Evolutionary conservation across 164 flowering plant species (phyloP).

Genomic region (Sedum album): DNA sequence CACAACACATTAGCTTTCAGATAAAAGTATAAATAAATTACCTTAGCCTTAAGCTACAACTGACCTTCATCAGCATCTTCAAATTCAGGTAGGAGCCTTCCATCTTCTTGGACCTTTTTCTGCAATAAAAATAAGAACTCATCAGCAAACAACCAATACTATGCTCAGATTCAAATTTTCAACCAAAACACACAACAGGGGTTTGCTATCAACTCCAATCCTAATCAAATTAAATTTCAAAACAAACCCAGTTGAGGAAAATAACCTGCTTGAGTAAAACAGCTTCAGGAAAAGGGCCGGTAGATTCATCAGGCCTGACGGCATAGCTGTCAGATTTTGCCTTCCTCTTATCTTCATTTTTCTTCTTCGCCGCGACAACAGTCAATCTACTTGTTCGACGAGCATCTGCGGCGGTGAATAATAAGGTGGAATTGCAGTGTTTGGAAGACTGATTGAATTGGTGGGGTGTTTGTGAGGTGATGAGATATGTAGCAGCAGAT

Average conservation of each 20-base stretch:
- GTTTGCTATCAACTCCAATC: constrained; percentile 3
- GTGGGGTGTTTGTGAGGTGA: no score
- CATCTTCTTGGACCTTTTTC: constrained; percentile 72
- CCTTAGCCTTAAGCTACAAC: constrained; percentile 4
- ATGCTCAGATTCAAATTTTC: no score
- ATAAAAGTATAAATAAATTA: not conserved
- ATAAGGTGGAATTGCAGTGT: not conserved
- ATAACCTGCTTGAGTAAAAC: constrained; percentile 85
- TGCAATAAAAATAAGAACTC: constrained; percentile 20
- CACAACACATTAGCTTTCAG: constrained; percentile 2
- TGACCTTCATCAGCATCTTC: constrained; percentile 88
- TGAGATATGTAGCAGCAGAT: no score
- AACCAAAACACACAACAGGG: not conserved
- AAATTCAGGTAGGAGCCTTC: constrained; percentile 69
- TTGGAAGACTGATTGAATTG: no score
- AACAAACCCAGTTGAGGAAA: constrained; percentile 5
- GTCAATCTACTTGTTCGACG: constrained; percentile 21
- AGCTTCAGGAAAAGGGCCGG: constrained; percentile 80
- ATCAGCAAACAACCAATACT: not conserved
- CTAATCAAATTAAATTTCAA: not conserved
- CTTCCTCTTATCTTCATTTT: constrained; percentile 17
- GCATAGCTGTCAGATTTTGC: constrained; percentile 47
- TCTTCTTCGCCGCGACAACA: constrained; percentile 36
- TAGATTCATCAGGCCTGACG: constrained; percentile 59
- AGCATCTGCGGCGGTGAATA: not conserved